A percentile compares a stretch with the other conserved stretches of the same genome.
Conservation (phyloP, 2,329 filamentous ascomycete genomes). For the Elsinoe necatrix region DNA sequence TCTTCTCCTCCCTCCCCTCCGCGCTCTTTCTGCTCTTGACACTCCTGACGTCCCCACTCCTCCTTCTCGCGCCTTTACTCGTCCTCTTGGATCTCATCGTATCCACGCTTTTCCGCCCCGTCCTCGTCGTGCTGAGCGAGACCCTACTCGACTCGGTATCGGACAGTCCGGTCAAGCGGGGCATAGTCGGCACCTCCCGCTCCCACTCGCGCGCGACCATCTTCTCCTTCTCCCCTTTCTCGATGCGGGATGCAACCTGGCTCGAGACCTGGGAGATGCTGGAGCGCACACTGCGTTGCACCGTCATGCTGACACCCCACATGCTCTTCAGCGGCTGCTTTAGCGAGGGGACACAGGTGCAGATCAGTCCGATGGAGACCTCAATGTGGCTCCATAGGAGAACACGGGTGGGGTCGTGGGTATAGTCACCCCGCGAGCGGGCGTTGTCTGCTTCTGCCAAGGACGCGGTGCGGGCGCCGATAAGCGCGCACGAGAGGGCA, state of each 20-base stretch:
- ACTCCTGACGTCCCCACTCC: not conserved
- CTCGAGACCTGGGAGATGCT: not conserved
- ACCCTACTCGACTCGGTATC: no score
- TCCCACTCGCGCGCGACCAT: not conserved
- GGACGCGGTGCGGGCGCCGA: not conserved
- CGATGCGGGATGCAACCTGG: not conserved
- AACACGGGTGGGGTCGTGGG: not conserved
- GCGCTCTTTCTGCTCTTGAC: not conserved
- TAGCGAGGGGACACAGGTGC: not conserved
- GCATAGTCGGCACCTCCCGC: conserved; percentile 1
- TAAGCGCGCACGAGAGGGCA: not conserved
- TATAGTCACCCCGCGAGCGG: not conserved
- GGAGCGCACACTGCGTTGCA: not conserved
- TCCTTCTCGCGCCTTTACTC: not conserved
- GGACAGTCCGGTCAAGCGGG: not conserved
- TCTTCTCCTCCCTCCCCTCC: not conserved
- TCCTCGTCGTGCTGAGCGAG: not conserved
- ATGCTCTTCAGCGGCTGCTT: conserved; percentile 1
- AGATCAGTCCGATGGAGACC: conserved; percentile 1
- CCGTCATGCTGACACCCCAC: conserved; percentile 1
- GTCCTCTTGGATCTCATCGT: not conserved
- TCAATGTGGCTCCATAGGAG: conserved; percentile 5
- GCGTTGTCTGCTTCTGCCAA: not conserved
- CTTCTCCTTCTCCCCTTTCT: not conserved
- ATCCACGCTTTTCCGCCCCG: not conserved